Evolutionary conservation across 1,139 yeast species (phyloP), one percentile per base, ranked within the genome.

Genomic region (Blastobotrys ciferrii): DNA sequence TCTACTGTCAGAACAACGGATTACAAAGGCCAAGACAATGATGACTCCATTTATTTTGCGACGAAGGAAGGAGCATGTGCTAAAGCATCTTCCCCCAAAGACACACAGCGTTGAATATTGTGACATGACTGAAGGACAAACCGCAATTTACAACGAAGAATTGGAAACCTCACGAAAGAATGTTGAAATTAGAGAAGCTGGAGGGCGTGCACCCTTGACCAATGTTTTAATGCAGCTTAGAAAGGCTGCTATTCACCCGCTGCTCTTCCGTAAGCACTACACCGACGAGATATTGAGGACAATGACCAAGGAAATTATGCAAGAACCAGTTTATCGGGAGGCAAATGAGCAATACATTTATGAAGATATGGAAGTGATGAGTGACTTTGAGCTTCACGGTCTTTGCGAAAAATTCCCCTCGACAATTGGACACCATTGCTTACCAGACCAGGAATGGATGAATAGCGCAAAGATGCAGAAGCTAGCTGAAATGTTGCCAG

Each of bases 281-380:
- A 69, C 72, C 28, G 87, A 86, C 58, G 71, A 67, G 0, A 71
- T 61, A 33, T 65, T 94, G 50, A 63, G 68, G 43, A 63, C 72
- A 45, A 92, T 92, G 98, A 77, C 96, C 40, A 76, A 74, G 54
- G 80, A 75, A 19, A 89, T 92, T 45, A 82, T 87, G 83, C 75
- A 74, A 49, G 97, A 91, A 60, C 88, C 89, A 1, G 82, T 80
- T 51, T 92, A 92, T 67, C 80, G 76, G 51, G 70, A 71, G 43
- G 97, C 98, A 17, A 89, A 87, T 64, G 71, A 75, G 54, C 72
- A 77, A 38, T 91, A 76, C 62, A 89, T 92, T 50, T 80, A 66
- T 60, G 98, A 92, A 68, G 99, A 92, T 66, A 91, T 92, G 98
- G 81, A 82, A 63, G 89, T 86, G n/a, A 88, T 94, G 97, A 78